Evolutionary conservation across 2,329 filamentous ascomycete genomes (phyloP), one percentile per base, ranked within the genome.

Genomic region (Aspergillus pseudonomiae): DNA sequence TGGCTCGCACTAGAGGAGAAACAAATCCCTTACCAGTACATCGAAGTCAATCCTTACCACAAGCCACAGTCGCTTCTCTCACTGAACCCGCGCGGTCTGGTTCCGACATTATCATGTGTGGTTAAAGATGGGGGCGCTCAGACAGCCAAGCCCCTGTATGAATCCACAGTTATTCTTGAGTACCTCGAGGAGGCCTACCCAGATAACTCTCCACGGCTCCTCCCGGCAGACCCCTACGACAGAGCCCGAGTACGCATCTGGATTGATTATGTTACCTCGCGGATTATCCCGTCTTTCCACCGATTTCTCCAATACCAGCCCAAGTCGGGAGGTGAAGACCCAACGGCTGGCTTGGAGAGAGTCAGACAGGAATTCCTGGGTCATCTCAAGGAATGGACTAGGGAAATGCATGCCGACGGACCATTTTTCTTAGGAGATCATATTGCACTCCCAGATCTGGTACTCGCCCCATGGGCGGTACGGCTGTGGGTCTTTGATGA

Each of bases 1-100:
- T 93, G 91, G 89, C 88, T 92, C 65, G 86, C 89, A 1, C 83
- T 94, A 12, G 85, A 88, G 71, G 91, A 93, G 74, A 93, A 94
- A 75, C 78, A 82, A 2, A 89, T 93, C 34, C 85, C 86, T 19
- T 89, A 94, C 74, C 88, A 93, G 78, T 92, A 92, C 75, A 82
- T 91, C 67, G 89, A 92, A 80, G 89, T 93, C 63, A 93, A 93
- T 75, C 91, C 91, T 0, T 93, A 93, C 80, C 81, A 88, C 75
- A 94, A 94, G 72, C 87, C 86, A 0, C 77, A 85, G 4, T 87
- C 85, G 1, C 88, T 93, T 32, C 81, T 94, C 26, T 82, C 84
- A 10, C 81, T 94, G 66, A 94, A 94, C 72, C 91, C 91, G 0
- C 86, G 90, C 14, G 91, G 91, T 1, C 82, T 94, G 1, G 89